Base-by-base conservation (phyloP, 2,329 filamentous ascomycete species). In the Emmonsiellopsis sp. region DNA sequence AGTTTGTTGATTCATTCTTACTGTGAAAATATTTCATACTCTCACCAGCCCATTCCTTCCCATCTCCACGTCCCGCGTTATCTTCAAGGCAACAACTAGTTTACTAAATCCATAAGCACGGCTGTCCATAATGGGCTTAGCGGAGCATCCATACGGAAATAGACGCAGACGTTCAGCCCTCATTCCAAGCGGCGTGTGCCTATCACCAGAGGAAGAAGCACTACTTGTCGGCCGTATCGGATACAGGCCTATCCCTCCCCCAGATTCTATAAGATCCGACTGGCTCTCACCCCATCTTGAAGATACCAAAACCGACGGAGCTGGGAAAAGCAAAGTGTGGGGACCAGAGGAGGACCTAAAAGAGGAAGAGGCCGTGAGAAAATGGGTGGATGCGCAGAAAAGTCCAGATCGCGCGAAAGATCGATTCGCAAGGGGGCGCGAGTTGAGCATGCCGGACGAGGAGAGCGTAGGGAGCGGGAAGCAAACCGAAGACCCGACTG, bases 191-290 rank as follows among this genome's bases (percentile, higher is more conserved):
- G 53, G 21, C 5, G n/a, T 55, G 33, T 40, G 27, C 6, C 27
- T 55, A 51, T 34, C 49, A 3, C 49, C 49, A 6, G 36, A 52
- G 34, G 53, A 55, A 32, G 53, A 55, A 40, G 34, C 31, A 13
- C 17, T 44, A 27, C 44, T 55, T 6, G 42, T 50, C n/a, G 17
- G 36, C 17, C 53, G 53, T n/a, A 55, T 51, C 6, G 50, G 53
- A 47, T 44, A 52, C n/a, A 37, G 32, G 5, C 53, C 40, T 8
- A 40, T 55, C 17, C 53, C 50, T n/a, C 53, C 45, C 6, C 49
- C 53, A 10, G 42, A 42, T 6, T 11, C 45, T 8, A 4, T 46
- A 13, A 33, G 21, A 14, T 48, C 21, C 33, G 40, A 32, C n/a
- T 52, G 53, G 53, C 21, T 40, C 27, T 44, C 47, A 17, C 31